A percentile compares a stretch with the other conserved stretches of the same genome.
phyloP scores from a whole-genome alignment of 2,329 filamentous ascomycete genomes.

The Cordyceps pruinosa region DNA sequence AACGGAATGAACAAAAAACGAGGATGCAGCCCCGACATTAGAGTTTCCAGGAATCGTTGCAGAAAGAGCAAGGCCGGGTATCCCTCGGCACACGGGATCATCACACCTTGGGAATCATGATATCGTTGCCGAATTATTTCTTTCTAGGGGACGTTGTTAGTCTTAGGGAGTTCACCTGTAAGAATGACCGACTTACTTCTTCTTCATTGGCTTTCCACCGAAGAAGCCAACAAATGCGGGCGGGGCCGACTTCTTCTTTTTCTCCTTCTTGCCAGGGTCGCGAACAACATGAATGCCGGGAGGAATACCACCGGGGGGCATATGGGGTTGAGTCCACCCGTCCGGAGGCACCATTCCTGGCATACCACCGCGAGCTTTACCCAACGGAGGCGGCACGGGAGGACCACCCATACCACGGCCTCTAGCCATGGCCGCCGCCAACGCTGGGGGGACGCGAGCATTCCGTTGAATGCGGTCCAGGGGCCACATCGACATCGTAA shows the following conservation, averaged over 20 bases:
- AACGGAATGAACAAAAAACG: not conserved
- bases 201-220: slow-evolving; percentile 23
- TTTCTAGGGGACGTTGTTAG: not conserved
- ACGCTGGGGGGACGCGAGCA: not conserved
- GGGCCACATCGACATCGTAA: slow-evolving; percentile 54
- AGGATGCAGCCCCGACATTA: not conserved
- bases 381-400: not conserved
- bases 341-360: slow-evolving; percentile 16
- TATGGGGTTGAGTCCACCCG: slow-evolving; percentile 15
- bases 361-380: slow-evolving; percentile 11
- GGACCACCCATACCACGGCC: slow-evolving; percentile 1
- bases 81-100: not conserved
- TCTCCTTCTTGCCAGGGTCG: slow-evolving; percentile 15
- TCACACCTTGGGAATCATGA: not conserved
- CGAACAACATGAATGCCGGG: slow-evolving; percentile 21
- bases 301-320: not conserved
- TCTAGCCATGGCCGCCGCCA: slow-evolving; percentile 12
- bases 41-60: not conserved
- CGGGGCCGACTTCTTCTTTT: slow-evolving; percentile 19
- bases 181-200: slow-evolving; percentile 22
- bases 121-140: not conserved
- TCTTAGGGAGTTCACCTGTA: not conserved
- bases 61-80: not conserved
- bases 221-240: slow-evolving; percentile 21
- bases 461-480: slow-evolving; percentile 29